These are phyloP conservation scores for Cardamine chenopodiifolia DNA, from an alignment of 345 rosid genomes.

Conservation along the genomic window DNA sequence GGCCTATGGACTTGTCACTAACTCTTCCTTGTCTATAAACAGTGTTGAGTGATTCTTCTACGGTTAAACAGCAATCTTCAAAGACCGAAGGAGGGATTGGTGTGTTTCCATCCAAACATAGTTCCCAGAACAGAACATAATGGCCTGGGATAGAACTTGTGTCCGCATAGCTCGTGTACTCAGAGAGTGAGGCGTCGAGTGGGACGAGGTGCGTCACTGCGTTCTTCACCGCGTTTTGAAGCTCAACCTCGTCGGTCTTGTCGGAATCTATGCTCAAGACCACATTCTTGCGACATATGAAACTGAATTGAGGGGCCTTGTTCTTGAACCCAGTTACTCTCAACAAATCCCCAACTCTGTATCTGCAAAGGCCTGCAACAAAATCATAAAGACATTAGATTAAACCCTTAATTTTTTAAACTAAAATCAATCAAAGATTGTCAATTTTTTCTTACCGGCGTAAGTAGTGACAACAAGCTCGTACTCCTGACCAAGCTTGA, in stretches of 20 bases:
- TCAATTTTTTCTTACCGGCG: conserved; percentile 55
- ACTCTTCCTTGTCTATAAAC: conserved; percentile 93
- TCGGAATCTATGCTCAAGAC: conserved; percentile 88
- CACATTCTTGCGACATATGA: conserved; percentile 94
- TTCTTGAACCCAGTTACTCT: conserved; percentile 95
- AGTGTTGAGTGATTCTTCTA: conserved; percentile 86
- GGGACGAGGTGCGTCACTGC: conserved; percentile 82
- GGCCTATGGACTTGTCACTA: conserved; percentile 85
- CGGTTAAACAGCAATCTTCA: conserved; percentile 87
- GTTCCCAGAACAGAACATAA: conserved; percentile 90
- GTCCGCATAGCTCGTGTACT: conserved; percentile 92
- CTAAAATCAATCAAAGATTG: neutral
- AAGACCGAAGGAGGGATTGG: conserved; percentile 85
- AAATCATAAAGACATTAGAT: conserved; percentile 10
- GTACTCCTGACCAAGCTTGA: conserved; percentile 89
- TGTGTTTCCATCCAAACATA: conserved; percentile 64
- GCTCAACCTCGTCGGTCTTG: conserved; percentile 97
- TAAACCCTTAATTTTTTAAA: neutral
- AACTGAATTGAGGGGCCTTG: conserved; percentile 93
- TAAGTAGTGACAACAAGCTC: conserved; percentile 98
- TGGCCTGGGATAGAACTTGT: conserved; percentile 79
- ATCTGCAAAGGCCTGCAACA: conserved; percentile 74
- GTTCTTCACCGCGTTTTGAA: conserved; percentile 83
- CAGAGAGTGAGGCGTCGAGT: conserved; percentile 69
- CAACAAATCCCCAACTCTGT: conserved; percentile 89